Percentiles rank a stretch among this genome's conserved stretches.
Conservation (phyloP, 257 asterid genomes). For the Mitragyna speciosa region DNA sequence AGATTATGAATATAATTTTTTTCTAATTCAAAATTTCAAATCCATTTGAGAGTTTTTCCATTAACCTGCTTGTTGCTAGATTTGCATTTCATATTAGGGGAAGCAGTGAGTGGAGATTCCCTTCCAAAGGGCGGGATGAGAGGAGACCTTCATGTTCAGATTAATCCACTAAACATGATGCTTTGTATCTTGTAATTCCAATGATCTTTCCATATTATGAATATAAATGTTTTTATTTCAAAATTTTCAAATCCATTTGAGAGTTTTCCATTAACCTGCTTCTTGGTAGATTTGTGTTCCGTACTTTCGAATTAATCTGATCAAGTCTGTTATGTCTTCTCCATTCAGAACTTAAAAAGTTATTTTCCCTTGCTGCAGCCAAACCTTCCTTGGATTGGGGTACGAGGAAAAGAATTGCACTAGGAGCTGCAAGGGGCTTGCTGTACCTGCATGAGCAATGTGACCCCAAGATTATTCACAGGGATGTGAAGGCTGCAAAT, state of each 20-base stretch:
- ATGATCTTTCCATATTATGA: background rate
- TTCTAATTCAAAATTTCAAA: too few species aligned
- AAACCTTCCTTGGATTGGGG: slow-evolving; percentile 90
- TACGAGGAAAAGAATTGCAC: slow-evolving; percentile 73
- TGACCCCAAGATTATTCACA: slow-evolving; percentile 92
- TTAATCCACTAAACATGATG: background rate
- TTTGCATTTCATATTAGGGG: background rate
- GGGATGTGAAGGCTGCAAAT: slow-evolving; percentile 98
- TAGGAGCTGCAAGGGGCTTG: slow-evolving; percentile 96
- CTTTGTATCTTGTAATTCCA: background rate
- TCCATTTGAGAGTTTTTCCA: background rate
- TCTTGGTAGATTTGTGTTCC: background rate
- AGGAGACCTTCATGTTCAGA: too few species aligned
- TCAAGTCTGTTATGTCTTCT: background rate
- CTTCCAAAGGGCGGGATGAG: too few species aligned
- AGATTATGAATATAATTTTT: background rate
- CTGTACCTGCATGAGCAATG: slow-evolving; percentile 92
- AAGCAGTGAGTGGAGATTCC: too few species aligned
- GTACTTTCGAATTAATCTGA: background rate
- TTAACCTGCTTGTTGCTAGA: background rate
- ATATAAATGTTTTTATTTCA: background rate
- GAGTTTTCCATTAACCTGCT: background rate
- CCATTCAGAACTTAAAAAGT: background rate
- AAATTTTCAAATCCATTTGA: background rate
- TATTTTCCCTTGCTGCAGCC: slow-evolving; percentile 38